Base-by-base conservation (phyloP, 2,329 filamentous ascomycete genomes). In the Verticillium zaregamsianum region DNA sequence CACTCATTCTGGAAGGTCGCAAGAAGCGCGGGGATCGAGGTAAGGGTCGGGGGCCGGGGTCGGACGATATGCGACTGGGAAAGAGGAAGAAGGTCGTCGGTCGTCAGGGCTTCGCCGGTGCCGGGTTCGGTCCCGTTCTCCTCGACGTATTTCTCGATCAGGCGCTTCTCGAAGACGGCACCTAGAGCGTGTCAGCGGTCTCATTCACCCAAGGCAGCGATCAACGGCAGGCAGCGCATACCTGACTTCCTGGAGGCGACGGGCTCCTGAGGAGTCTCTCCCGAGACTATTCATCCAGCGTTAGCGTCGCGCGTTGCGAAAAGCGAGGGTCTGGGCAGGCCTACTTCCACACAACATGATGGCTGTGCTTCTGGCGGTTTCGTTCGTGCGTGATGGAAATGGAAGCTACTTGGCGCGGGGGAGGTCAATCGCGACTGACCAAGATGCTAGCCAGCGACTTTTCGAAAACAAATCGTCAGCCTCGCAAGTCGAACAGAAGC, bases 1-100 rank as follows among this genome's bases (percentile, higher is more conserved):
- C 95, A 99, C 82, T 99, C 95, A 75, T 96, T 96, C 76, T 99
- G 95, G 76, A 99, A 98, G 45, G 93, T 90, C 58, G 92, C 90
- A 61, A 99, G 90, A 61, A 99, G 86, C 20, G 95, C 93, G 25
- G 95, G 95, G 72, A 99, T 97, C 40, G 95, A 99, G 60, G 95
- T 98, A 70, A 98, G 87, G 37, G 92, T 93, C 35, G 95, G 94
- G 62, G 95, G 93, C 71, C 95, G 87, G 58, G 95, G 94, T 69
- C 91, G 90, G 65, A 97, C 92, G 68, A 92, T 85, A 77, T 90
- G 89, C 68, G 90, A 85, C 63, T 91, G 88, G 79, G 95, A 92
- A 75, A 99, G 84, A 66, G 93, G 89, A 71, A 99, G 84, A 64
- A 99, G 86, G 75, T 99, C 95, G 66, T 96, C 92, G 63, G 84